Evolutionary conservation across 192 early-diverging fungal species (phyloP).

Genomic region (Podochytrium sp.): DNA sequence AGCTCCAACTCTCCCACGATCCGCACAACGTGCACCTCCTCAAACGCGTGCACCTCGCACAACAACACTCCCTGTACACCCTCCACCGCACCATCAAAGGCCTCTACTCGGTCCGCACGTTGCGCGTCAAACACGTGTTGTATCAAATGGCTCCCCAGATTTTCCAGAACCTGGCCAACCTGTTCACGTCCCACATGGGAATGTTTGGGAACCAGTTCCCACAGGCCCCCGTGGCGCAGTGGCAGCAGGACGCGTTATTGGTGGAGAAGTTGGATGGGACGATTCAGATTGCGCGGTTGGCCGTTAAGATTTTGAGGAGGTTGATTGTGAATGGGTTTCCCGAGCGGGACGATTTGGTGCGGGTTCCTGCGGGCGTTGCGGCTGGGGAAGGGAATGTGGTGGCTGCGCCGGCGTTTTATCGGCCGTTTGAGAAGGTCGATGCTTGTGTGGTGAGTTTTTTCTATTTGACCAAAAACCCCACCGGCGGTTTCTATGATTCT

Average conservation of each 20-base stretch:
- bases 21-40: neutral
- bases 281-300: constrained; percentile 65
- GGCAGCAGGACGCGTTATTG: neutral
- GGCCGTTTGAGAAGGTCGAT: constrained; percentile 48
- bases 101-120: constrained; percentile 66
- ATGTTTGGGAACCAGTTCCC: constrained; percentile 54
- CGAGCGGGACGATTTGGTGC: constrained; percentile 25
- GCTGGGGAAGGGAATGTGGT: neutral
- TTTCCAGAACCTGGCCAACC: constrained; percentile 65
- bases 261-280: constrained; percentile 38
- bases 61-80: constrained; percentile 74
- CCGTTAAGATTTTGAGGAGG: constrained; percentile 76
- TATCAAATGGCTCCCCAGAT: constrained; percentile 73
- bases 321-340: constrained; percentile 75
- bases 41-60: constrained; percentile 48
- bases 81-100: constrained; percentile 77
- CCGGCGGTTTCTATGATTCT: too few species aligned
- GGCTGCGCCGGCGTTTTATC: constrained; percentile 9
- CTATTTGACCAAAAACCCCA: neutral
- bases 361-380: neutral
- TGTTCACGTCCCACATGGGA: constrained; percentile 67
- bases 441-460: constrained; percentile 51
- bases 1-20: neutral
- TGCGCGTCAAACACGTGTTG: constrained; percentile 64
- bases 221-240: neutral